Conservation (phyloP, 2,329 filamentous ascomycete genomes). For the Aspergillus uvarum region DNA sequence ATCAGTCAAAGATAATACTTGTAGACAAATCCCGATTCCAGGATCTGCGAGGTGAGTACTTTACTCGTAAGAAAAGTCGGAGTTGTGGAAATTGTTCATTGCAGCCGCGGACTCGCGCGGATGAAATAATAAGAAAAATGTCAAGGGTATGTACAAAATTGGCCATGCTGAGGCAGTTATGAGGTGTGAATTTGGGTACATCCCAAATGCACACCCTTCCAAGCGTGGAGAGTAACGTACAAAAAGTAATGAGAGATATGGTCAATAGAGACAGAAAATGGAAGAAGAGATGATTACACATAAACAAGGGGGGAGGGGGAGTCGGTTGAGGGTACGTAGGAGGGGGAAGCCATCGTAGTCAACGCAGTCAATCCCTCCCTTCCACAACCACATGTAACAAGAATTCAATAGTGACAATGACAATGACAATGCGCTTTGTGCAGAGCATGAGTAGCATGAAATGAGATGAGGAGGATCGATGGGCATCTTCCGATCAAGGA, state of each 20-base stretch:
- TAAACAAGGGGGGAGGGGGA: background rate
- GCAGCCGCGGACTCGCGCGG: background rate
- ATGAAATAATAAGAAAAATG: background rate
- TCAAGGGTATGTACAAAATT: background rate
- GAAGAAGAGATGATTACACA: background rate
- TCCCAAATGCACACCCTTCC: too few relatives aligned
- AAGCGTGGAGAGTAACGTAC: background rate
- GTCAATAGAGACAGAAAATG: background rate
- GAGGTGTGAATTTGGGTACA: too few relatives aligned
- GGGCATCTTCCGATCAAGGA: background rate
- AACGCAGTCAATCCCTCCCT: too few relatives aligned
- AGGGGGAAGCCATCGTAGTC: too few relatives aligned
- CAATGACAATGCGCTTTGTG: background rate
- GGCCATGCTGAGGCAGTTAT: background rate
- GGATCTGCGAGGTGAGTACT: too few relatives aligned
- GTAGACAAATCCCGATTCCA: too few relatives aligned
- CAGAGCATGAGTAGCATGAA: background rate
- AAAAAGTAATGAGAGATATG: background rate
- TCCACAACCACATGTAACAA: too few relatives aligned
- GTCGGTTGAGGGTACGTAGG: too few relatives aligned
- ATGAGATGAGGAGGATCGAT: background rate
- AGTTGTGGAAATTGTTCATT: background rate
- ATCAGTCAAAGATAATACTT: too few relatives aligned
- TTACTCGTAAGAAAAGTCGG: too few relatives aligned
- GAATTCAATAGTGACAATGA: too few relatives aligned